phyloP scores from a whole-genome alignment of 495 filamentous ascomycete species.

The Neurospora sp. region DNA sequence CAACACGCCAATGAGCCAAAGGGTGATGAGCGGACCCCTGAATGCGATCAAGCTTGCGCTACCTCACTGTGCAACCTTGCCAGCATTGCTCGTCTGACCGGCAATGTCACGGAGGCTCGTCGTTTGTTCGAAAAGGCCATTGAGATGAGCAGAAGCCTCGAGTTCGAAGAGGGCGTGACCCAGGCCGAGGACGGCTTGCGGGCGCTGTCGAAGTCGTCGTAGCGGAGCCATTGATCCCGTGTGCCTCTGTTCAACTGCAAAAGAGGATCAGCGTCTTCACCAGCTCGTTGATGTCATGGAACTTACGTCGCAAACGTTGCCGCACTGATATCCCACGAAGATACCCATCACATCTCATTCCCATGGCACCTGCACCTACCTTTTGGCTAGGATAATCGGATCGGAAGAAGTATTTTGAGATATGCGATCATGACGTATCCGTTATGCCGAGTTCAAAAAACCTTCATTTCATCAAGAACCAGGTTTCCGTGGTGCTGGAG shows the following conservation, averaged over 20 bases:
- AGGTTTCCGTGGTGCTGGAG: neutral
- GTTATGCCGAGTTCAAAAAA: neutral
- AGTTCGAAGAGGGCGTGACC: slow-evolving; percentile 51
- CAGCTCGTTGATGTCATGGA: neutral
- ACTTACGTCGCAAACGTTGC: neutral
- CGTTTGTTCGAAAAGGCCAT: slow-evolving; percentile 54
- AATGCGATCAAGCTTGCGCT: slow-evolving; percentile 80
- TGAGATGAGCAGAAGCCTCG: slow-evolving; percentile 49
- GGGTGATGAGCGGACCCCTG: slow-evolving; percentile 51
- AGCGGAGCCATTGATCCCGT: neutral
- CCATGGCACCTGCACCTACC: neutral
- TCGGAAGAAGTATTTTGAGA: neutral
- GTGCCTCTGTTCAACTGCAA: neutral
- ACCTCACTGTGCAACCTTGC: slow-evolving; percentile 80
- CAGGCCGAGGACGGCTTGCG: slow-evolving; percentile 49
- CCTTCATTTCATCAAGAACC: neutral
- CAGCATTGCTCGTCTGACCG: slow-evolving; percentile 64
- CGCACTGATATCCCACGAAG: neutral
- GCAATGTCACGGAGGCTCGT: slow-evolving; percentile 53
- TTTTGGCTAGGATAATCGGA: neutral
- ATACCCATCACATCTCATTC: neutral
- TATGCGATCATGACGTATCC: neutral
- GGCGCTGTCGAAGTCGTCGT: slow-evolving; percentile 3
- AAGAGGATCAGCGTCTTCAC: neutral
- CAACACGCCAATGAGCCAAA: slow-evolving; percentile 39